Conservation (phyloP, 2,329 filamentous ascomycete genomes). For the Fusarium nanum region DNA sequence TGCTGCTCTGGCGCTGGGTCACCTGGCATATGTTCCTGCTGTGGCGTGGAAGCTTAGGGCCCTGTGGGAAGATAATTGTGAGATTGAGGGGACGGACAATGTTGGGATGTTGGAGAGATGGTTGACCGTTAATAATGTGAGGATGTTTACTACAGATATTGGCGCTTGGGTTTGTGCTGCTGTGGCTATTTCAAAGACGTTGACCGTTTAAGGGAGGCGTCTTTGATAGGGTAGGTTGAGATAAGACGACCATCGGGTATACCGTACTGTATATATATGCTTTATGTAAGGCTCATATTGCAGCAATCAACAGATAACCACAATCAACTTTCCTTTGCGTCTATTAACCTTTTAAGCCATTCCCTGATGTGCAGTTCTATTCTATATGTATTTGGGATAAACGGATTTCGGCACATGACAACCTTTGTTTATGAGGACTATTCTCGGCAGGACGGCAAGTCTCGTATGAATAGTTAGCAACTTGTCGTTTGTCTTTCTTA, state of each 20-base stretch:
- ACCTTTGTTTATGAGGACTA: not conserved
- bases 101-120: slow-evolving; percentile 49
- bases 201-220: slow-evolving; percentile 16
- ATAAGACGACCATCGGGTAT: not conserved
- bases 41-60: slow-evolving; percentile 50
- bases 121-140: slow-evolving; percentile 48
- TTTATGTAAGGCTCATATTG: not conserved
- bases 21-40: slow-evolving; percentile 51
- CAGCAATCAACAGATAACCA: not conserved
- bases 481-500: slow-evolving; percentile 2
- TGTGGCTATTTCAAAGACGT: slow-evolving; percentile 48
- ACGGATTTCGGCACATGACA: slow-evolving; percentile 5
- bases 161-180: slow-evolving; percentile 50
- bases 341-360: not conserved
- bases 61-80: slow-evolving; percentile 44
- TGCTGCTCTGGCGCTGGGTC: slow-evolving; percentile 48
- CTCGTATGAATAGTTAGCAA: not conserved
- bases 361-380: not conserved
- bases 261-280: not conserved
- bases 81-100: slow-evolving; percentile 40
- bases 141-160: slow-evolving; percentile 52
- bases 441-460: slow-evolving; percentile 27
- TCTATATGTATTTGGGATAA: not conserved
- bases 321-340: too few relatives aligned
- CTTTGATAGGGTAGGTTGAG: not conserved